Evolutionary conservation across 2,329 filamentous ascomycete species (phyloP).

Genomic region (Aspergillus sclerotialis): DNA sequence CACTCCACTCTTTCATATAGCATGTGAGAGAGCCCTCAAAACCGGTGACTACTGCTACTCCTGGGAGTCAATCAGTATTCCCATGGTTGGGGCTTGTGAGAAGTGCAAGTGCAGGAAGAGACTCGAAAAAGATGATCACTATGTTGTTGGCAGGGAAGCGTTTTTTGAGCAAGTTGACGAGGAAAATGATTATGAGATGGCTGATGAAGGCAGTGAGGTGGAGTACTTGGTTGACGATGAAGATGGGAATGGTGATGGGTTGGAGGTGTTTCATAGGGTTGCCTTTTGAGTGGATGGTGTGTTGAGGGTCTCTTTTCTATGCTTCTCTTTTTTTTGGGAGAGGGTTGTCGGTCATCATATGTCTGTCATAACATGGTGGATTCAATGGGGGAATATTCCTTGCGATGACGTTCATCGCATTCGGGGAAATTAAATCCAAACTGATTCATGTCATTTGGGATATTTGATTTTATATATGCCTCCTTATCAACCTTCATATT

Average conservation of each 20-base stretch:
- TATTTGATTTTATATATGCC: neutral
- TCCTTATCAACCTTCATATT: conserved; percentile 36
- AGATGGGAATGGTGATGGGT: conserved; percentile 4
- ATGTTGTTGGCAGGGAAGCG: neutral
- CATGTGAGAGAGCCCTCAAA: conserved; percentile 9
- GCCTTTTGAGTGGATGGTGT: conserved; percentile 8
- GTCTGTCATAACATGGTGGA: too few relatives aligned
- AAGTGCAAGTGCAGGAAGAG: conserved; percentile 5
- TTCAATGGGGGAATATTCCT: too few relatives aligned
- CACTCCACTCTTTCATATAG: conserved; percentile 7
- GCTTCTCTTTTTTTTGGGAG: neutral
- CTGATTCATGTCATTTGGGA: too few relatives aligned
- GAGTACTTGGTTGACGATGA: conserved; percentile 1
- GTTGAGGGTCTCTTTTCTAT: neutral
- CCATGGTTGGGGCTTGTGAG: conserved; percentile 10
- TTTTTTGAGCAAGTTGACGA: neutral
- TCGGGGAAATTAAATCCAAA: too few relatives aligned
- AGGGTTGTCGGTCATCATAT: neutral
- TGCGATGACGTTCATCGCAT: too few relatives aligned
- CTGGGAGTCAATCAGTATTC: conserved; percentile 5
- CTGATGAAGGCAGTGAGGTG: conserved; percentile 4
- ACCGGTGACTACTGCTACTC: conserved; percentile 10
- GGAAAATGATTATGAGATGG: conserved; percentile 1
- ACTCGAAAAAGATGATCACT: neutral
- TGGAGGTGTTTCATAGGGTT: conserved; percentile 10